phyloP scores from a whole-genome alignment of 305 asterid genomes.

The Fraxinus velutina region DNA sequence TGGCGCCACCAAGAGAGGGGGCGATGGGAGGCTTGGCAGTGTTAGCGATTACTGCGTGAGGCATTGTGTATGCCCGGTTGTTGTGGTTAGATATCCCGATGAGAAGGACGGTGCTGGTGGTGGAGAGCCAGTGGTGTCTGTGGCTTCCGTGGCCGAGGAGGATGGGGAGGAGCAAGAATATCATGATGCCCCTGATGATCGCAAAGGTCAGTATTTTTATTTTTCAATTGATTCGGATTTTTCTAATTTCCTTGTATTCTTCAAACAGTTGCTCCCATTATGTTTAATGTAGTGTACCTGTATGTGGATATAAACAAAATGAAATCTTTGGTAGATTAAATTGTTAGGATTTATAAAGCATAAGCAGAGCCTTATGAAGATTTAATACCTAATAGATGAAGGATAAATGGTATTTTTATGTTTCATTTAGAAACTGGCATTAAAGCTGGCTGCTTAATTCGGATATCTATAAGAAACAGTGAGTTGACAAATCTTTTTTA shows the following conservation, averaged over 20 bases:
- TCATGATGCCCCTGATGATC: slow-evolving; percentile 43
- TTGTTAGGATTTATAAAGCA: not conserved
- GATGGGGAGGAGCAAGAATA: slow-evolving; percentile 45
- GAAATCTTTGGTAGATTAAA: not conserved
- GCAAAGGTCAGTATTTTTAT: slow-evolving; percentile 26
- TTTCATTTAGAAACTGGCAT: not conserved
- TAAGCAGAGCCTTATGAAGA: not conserved
- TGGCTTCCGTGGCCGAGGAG: slow-evolving; percentile 41
- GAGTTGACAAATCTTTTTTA: not conserved
- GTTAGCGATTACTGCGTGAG: slow-evolving; percentile 56
- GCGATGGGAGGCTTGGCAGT: slow-evolving; percentile 45
- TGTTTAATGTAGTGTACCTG: not conserved
- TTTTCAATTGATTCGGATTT: not conserved
- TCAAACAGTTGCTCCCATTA: not conserved
- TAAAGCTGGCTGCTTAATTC: not conserved
- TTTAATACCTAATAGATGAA: not conserved
- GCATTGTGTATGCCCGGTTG: slow-evolving; percentile 53
- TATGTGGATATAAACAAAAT: not conserved
- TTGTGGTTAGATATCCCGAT: slow-evolving; percentile 50
- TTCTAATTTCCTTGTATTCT: not conserved
- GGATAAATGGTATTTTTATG: not conserved
- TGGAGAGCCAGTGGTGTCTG: slow-evolving; percentile 33
- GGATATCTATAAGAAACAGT: not conserved
- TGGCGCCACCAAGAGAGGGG: slow-evolving; percentile 45
- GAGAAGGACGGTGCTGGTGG: slow-evolving; percentile 33